phyloP scores from a whole-genome alignment of 192 early-diverging fungal species.

The Phlyctochytrium planicorne region DNA sequence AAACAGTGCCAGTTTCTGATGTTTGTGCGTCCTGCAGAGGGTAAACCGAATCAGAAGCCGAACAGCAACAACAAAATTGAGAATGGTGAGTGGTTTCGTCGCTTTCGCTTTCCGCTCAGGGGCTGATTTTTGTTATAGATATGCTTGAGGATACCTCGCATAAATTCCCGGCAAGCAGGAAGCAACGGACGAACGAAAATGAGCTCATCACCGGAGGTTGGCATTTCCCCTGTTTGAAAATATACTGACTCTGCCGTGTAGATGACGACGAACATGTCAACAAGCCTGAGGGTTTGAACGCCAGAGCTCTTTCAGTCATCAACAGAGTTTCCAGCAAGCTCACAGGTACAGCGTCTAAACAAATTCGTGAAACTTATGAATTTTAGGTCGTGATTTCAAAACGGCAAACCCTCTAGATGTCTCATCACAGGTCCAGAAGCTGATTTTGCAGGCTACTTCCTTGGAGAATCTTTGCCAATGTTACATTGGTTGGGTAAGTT shows the following conservation, averaged over 20 bases:
- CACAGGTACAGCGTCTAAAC: slow-evolving; percentile 60
- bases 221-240: neutral
- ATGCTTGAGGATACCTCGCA: slow-evolving; percentile 28
- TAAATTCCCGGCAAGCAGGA: slow-evolving; percentile 42
- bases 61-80: slow-evolving; percentile 26
- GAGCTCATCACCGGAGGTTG: slow-evolving; percentile 35
- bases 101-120: neutral
- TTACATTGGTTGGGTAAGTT: slow-evolving; percentile 31
- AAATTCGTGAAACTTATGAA: neutral
- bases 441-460: slow-evolving; percentile 87
- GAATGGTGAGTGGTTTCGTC: slow-evolving; percentile 19
- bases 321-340: slow-evolving; percentile 91
- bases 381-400: slow-evolving; percentile 84
- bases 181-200: slow-evolving; percentile 53
- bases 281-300: slow-evolving; percentile 68
- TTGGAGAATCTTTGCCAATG: slow-evolving; percentile 85
- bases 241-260: neutral
- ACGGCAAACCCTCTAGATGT: slow-evolving; percentile 75
- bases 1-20: slow-evolving; percentile 2
- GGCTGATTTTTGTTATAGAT: slow-evolving; percentile 27
- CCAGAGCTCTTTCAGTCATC: slow-evolving; percentile 79
- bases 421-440: slow-evolving; percentile 78
- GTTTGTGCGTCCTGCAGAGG: slow-evolving; percentile 11
- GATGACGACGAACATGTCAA: slow-evolving; percentile 44
- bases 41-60: slow-evolving; percentile 19